Conservation (phyloP, 805 yeast genomes). For the Lipomyces lipofer region DNA sequence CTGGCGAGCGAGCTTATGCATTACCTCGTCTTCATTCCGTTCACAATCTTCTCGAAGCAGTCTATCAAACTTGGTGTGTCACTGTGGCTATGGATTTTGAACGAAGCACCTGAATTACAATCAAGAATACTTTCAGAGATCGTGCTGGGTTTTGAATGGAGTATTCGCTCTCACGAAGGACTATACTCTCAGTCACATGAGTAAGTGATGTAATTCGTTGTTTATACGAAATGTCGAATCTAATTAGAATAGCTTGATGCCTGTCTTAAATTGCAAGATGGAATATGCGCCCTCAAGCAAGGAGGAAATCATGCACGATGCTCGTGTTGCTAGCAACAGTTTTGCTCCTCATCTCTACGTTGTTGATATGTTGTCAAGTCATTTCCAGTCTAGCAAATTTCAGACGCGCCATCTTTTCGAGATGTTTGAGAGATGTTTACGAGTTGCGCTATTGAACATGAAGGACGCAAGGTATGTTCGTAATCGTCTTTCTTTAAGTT, state of each 20-base stretch:
- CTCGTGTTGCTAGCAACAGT: conserved; percentile 50
- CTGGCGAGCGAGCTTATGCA: conserved; percentile 46
- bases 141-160: conserved; percentile 63
- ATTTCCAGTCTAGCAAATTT: conserved; percentile 74
- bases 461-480: too few species aligned
- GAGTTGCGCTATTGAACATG: conserved; percentile 51
- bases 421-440: conserved; percentile 60
- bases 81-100: conserved; percentile 79
- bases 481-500: too few species aligned
- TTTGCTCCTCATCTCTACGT: conserved; percentile 70
- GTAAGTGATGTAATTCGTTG: background rate
- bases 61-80: conserved; percentile 65
- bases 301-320: conserved; percentile 53
- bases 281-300: conserved; percentile 85
- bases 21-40: conserved; percentile 55
- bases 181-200: conserved; percentile 50
- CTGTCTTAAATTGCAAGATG: conserved; percentile 72
- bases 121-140: conserved; percentile 67
- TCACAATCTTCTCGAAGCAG: conserved; percentile 58
- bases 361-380: conserved; percentile 67
- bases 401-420: conserved; percentile 70
- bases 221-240: background rate
- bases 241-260: conserved; percentile 48
- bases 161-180: conserved; percentile 62
- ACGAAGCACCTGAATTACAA: conserved; percentile 61